Evolutionary conservation across 345 rosid species (phyloP).

Genomic region (Camelina neglecta): DNA sequence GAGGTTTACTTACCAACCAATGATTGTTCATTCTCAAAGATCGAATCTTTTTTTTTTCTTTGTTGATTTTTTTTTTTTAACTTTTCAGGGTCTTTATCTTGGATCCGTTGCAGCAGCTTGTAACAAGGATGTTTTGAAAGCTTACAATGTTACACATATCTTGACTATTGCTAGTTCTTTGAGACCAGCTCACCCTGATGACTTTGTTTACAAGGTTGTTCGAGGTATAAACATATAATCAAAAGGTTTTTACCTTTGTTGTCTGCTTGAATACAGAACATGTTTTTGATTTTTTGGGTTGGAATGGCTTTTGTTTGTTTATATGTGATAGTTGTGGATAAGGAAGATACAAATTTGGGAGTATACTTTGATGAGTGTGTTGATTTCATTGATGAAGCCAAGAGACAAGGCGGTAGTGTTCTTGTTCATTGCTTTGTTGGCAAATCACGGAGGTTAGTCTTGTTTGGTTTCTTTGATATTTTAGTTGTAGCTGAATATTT

Average conservation of each 20-base stretch:
- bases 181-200: conserved; percentile 49
- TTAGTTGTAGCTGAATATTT: too few relatives aligned
- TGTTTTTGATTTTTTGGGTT: background rate
- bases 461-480: conserved; percentile 37
- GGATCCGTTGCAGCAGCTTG: conserved; percentile 58
- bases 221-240: conserved; percentile 38
- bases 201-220: conserved; percentile 52
- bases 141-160: conserved; percentile 51
- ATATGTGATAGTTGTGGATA: conserved; percentile 61
- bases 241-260: conserved; percentile 10
- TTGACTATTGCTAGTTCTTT: conserved; percentile 53
- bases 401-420: conserved; percentile 47
- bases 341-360: conserved; percentile 57
- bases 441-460: conserved; percentile 48
- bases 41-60: background rate
- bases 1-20: conserved; percentile 48
- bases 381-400: conserved; percentile 72
- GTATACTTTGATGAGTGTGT: conserved; percentile 70
- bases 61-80: background rate
- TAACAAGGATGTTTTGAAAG: conserved; percentile 51
- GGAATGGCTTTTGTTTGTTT: background rate
- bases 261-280: background rate
- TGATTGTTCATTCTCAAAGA: background rate
- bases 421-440: conserved; percentile 57
- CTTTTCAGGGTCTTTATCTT: conserved; percentile 55